Conservation (phyloP, 164 flowering plant species). For the Vitis amurensis region DNA sequence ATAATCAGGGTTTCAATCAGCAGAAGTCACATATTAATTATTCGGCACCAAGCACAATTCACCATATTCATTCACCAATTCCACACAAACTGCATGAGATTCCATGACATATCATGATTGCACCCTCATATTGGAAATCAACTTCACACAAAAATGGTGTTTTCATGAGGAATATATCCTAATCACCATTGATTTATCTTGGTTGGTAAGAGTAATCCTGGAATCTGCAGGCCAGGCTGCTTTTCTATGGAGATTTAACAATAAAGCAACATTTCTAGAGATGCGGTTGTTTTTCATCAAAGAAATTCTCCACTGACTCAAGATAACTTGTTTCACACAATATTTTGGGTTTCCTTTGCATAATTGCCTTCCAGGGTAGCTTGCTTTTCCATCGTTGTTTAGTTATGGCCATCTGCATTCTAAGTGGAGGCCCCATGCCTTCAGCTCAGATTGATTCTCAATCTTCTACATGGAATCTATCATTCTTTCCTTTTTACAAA, state of each 20-base stretch:
- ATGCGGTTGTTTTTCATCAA: conserved; percentile 15
- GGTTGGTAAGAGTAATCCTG: conserved; percentile 29
- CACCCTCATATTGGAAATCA: conserved; percentile 29
- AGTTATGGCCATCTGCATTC: neutral
- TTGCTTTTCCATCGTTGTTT: conserved; percentile 4
- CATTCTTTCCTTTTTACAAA: no score
- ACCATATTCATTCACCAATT: conserved; percentile 26
- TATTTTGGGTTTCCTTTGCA: conserved; percentile 13
- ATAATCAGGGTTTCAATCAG: conserved; percentile 47
- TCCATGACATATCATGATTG: conserved; percentile 37
- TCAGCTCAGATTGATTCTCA: neutral
- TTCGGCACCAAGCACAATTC: conserved; percentile 48
- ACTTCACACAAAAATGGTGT: conserved; percentile 12
- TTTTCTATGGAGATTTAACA: conserved; percentile 25
- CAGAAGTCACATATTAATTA: conserved; percentile 33
- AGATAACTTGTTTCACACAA: conserved; percentile 19
- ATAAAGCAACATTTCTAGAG: conserved; percentile 14
- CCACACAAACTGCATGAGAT: conserved; percentile 37
- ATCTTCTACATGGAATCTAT: no score
- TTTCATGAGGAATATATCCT: conserved; percentile 37
- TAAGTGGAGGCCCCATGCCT: conserved; percentile 1
- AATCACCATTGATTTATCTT: conserved; percentile 31
- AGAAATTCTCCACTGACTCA: conserved; percentile 24
- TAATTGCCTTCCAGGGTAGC: neutral
- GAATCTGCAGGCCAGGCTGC: conserved; percentile 29